phyloP scores from a whole-genome alignment of 129 eudicot species.

The Artemisia annua region DNA sequence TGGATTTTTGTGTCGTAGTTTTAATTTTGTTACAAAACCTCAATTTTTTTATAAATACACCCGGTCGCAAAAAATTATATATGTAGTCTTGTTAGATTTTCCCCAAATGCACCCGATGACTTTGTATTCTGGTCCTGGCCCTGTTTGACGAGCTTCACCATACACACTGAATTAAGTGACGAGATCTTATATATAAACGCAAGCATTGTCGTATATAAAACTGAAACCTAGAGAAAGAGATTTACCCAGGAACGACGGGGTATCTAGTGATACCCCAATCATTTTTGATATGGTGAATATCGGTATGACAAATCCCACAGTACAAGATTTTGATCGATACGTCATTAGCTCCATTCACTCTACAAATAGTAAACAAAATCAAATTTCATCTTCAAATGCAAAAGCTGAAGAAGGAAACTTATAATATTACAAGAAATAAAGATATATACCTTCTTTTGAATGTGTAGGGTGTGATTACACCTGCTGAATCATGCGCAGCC shows the following conservation, averaged over 20 bases:
- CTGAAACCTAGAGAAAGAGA: not conserved
- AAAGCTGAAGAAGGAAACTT: not conserved
- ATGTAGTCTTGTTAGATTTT: too few species aligned
- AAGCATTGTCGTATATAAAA: too few species aligned
- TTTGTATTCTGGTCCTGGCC: too few species aligned
- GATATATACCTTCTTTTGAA: conserved; percentile 68
- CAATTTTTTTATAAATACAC: too few species aligned
- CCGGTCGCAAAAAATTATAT: too few species aligned
- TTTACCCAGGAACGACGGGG: conserved; percentile 92
- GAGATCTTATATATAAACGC: too few species aligned
- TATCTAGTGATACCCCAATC: conserved; percentile 92
- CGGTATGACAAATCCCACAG: conserved; percentile 94
- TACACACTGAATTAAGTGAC: too few species aligned
- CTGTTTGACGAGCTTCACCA: too few species aligned
- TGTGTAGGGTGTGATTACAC: conserved; percentile 63
- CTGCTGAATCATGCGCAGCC: conserved; percentile 90
- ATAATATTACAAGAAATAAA: not conserved
- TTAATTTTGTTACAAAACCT: too few species aligned
- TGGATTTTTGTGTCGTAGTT: too few species aligned
- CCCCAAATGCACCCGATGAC: too few species aligned
- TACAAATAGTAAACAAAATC: not conserved
- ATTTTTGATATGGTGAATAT: conserved; percentile 59
- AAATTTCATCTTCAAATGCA: not conserved
- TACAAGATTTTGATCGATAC: conserved; percentile 78
- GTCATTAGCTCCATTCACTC: conserved; percentile 77